Conservation (phyloP, 73 alveolate species). For the Halteria grandinella region DNA sequence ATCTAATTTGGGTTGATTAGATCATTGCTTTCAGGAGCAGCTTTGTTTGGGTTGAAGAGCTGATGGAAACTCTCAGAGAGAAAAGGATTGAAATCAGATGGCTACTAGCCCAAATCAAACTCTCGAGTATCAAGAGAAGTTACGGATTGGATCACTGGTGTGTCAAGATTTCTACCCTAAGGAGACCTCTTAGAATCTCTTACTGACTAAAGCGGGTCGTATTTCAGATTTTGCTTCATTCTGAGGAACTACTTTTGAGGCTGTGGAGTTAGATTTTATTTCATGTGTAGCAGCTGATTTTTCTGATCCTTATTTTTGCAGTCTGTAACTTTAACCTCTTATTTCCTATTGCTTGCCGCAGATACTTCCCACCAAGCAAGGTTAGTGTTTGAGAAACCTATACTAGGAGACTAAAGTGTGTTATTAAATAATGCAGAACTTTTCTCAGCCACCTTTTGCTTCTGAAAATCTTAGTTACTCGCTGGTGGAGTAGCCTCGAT, state of each 20-base stretch:
- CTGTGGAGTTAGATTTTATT: constrained; percentile 11
- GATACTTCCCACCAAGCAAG: constrained; percentile 49
- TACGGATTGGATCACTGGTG: neutral
- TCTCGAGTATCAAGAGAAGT: neutral
- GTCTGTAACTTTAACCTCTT: neutral
- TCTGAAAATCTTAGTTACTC: neutral
- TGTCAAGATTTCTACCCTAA: neutral
- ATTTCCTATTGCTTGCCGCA: constrained; percentile 16
- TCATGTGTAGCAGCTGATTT: neutral
- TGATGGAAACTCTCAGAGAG: neutral
- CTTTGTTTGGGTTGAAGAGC: neutral
- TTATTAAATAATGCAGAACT: neutral
- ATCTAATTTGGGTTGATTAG: constrained; percentile 17
- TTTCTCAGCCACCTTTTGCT: neutral
- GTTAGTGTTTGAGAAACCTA: neutral
- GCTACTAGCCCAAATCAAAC: neutral
- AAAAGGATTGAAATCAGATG: neutral
- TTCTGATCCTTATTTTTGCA: neutral
- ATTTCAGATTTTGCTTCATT: constrained; percentile 13
- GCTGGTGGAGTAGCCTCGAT: neutral
- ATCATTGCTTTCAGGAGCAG: neutral
- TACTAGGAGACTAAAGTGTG: neutral
- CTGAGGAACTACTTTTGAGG: constrained; percentile 31
- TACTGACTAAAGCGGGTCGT: constrained; percentile 41
- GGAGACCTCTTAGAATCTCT: constrained; percentile 42